Base-by-base conservation (phyloP, 306 rosid species). In the Vigna mungo region DNA sequence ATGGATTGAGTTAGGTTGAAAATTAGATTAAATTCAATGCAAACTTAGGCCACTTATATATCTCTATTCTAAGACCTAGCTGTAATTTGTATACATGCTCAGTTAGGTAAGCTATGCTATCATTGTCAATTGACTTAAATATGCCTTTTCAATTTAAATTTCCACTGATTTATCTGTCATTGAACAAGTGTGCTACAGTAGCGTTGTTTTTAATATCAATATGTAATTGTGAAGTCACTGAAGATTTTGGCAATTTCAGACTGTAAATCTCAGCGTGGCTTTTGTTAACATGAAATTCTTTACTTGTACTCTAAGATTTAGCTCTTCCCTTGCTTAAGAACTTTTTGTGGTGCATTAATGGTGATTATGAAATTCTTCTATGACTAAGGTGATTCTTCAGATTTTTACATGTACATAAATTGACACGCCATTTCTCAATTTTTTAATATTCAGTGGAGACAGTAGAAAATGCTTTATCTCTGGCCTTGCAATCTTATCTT, bases 191-290 rank as follows among this genome's bases (percentile, higher is more conserved):
- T 54, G 41, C 43, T 32, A 63, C 27, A 63, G 15, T 21, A 72
- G 44, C 39, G 15, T 80, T 63, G 44, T 27, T 68, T 72, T 41
- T 72, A 14, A 44, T 17, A 21, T 53, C n/a, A 17, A 37, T 37
- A 18, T 21, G 10, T 53, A 34, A 51, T 41, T 25, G 9, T 41
- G 74, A 23, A 63, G 27, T 20, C 56, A 4, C 18, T 9, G 20
- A 47, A 60, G 76, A 75, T 81, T 67, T 75, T 48, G 76, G 56
- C n/a, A 21, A 48, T 56, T 43, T 60, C 32, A 4, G 9, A 66
- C 46, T 69, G 47, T 36, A 64, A 48, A 44, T 46, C 54, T 41
- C 68, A 53, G 39, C 39, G 18, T 9, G 17, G 46, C 59, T 53
- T 63, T 64, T 43, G 27, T 25, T 52, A 13, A 52, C 20, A 44